Evolutionary conservation across 2,329 filamentous ascomycete species (phyloP), one percentile per base, ranked within the genome.

Genomic region (Clonostachys sp.): DNA sequence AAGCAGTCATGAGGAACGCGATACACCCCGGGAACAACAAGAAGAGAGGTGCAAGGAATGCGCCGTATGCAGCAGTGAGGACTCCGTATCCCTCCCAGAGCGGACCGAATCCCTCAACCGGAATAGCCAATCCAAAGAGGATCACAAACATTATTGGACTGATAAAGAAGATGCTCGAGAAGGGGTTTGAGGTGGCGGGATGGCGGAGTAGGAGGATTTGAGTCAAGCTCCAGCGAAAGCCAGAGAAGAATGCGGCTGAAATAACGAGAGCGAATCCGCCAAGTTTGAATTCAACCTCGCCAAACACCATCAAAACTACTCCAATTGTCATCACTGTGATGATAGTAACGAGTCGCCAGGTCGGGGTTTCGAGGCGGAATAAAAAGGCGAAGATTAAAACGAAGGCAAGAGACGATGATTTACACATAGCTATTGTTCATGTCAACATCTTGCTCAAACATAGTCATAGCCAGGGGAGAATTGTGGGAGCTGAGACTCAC

Each of bases 261-360:
- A 99, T 97, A 69, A 97, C 88, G 53, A 99, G 85, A 42, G 90
- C 69, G 66, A 99, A 99, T 40, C 94, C 94, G 33, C 89, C 77
- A 0, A 86, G 75, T 57, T 91, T 84, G 68, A 99, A 99, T 44
- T 90, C 84, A 36, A 95, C 85, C 69, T 99, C 94, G 51, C 92
- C 94, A 6, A 91, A 90, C 1, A 97, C 94, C 94, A 99, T 99
- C 84, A 97, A 95, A 51, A 99, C 78, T 9, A 99, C 92, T 50
- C 94, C 94, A 3, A 84, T 59, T 1, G 91, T 96, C 94, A 99
- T 97, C 59, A 87, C 84, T 46, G 83, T 79, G 56, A 99, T 97
- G 56, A 97, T 94, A 54, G 79, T 76, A 38, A 95, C 86, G 9
- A 99, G 80, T 57, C 86, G 88, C 76, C 87, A 84, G 1, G 92